Conservation (phyloP, 2,329 filamentous ascomycete genomes). For the Beauveria rudraprayagi region DNA sequence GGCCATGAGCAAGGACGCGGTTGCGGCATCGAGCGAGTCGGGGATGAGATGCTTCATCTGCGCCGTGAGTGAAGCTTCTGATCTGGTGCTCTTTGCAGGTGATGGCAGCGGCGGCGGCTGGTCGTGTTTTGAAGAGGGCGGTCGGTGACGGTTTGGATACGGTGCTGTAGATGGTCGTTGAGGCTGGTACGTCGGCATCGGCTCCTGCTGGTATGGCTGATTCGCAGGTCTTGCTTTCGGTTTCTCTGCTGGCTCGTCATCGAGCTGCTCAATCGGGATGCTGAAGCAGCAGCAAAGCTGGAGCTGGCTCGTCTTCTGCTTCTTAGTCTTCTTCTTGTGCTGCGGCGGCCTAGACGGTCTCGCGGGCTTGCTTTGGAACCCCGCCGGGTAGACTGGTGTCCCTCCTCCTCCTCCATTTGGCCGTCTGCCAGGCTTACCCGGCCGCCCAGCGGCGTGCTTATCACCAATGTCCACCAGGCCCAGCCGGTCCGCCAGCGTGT, state of each 20-base stretch:
- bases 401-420: background rate
- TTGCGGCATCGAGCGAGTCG: conserved; percentile 54
- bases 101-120: conserved; percentile 19
- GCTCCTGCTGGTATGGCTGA: conserved; percentile 15
- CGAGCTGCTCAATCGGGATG: conserved; percentile 37
- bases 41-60: conserved; percentile 54
- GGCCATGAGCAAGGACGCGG: conserved; percentile 60
- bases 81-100: conserved; percentile 23
- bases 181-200: conserved; percentile 15
- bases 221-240: conserved; percentile 6
- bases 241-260: conserved; percentile 17
- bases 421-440: background rate
- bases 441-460: conserved; percentile 22
- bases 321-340: conserved; percentile 16
- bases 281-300: conserved; percentile 46
- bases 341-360: conserved; percentile 14
- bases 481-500: conserved; percentile 74
- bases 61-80: conserved; percentile 24
- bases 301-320: conserved; percentile 25
- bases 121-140: conserved; percentile 12
- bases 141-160: conserved; percentile 16
- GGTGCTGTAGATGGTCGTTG: conserved; percentile 17
- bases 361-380: background rate
- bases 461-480: conserved; percentile 62
- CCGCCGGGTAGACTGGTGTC: background rate